phyloP scores from a whole-genome alignment of 2,329 filamentous ascomycete genomes.

The Fusarium annulatum region DNA sequence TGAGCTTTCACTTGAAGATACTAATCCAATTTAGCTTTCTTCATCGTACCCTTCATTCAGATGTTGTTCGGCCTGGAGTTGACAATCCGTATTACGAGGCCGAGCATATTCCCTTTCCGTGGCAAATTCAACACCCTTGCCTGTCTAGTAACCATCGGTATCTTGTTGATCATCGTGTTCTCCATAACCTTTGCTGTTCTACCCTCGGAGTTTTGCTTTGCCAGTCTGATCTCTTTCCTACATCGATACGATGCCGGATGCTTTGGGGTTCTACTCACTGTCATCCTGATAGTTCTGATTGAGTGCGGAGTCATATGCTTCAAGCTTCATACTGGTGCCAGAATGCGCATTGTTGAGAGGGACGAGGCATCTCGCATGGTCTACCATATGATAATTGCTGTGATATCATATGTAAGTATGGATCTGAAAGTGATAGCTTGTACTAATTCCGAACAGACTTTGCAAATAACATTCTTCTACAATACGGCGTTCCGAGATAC shows the following conservation, averaged over 20 bases:
- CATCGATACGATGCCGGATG: slow-evolving; percentile 68
- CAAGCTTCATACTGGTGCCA: slow-evolving; percentile 64
- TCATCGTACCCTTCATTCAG: slow-evolving; percentile 74
- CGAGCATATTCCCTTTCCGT: slow-evolving; percentile 66
- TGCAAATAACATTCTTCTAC: slow-evolving; percentile 73
- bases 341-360: slow-evolving; percentile 68
- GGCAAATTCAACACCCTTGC: slow-evolving; percentile 69
- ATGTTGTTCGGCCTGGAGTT: slow-evolving; percentile 73
- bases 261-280: slow-evolving; percentile 63
- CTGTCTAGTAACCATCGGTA: slow-evolving; percentile 63
- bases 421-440: neutral
- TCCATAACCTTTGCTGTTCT: slow-evolving; percentile 66
- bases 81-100: slow-evolving; percentile 64
- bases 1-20: neutral
- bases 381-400: slow-evolving; percentile 70
- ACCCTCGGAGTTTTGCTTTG: slow-evolving; percentile 71
- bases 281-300: slow-evolving; percentile 62
- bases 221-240: slow-evolving; percentile 75
- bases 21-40: slow-evolving; percentile 61
- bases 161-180: slow-evolving; percentile 67
- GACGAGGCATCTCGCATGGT: slow-evolving; percentile 75
- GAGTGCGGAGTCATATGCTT: slow-evolving; percentile 66
- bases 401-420: slow-evolving; percentile 66
- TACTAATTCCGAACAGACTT: slow-evolving; percentile 58
- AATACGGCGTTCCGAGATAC: slow-evolving; percentile 61